Conservation (phyloP, 768 basidiomycete genomes). For the Russula sp. region DNA sequence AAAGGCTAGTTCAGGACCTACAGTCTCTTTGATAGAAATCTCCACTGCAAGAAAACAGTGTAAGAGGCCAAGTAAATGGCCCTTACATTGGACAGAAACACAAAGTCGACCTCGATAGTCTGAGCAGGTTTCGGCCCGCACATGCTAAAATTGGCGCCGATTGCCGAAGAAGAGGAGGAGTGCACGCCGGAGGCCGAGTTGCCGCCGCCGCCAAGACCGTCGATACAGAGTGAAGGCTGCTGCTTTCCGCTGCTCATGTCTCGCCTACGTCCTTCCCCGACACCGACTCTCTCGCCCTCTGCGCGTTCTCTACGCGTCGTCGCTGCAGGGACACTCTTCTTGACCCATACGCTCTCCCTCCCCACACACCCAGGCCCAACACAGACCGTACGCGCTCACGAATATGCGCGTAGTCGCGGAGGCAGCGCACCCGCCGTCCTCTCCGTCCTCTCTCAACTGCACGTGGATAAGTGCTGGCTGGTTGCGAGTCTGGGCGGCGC, state of each 20-base stretch:
- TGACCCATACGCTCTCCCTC: slow-evolving; percentile 67
- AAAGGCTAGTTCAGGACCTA: neutral
- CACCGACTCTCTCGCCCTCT: slow-evolving; percentile 15
- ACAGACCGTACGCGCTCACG: slow-evolving; percentile 64
- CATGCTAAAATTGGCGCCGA: neutral
- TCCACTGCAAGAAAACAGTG: neutral
- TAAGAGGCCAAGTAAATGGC: neutral
- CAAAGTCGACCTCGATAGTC: neutral
- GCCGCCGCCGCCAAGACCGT: neutral
- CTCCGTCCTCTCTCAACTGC: slow-evolving; percentile 69
- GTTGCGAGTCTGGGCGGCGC: slow-evolving; percentile 73
- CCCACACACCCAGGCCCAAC: slow-evolving; percentile 57
- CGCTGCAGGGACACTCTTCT: slow-evolving; percentile 76
- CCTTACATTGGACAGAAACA: neutral
- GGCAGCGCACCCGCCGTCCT: slow-evolving; percentile 71
- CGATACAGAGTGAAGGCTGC: neutral
- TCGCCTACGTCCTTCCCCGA: slow-evolving; percentile 32
- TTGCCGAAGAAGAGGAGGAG: neutral
- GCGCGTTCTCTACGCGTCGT: slow-evolving; percentile 61
- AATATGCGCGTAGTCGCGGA: slow-evolving; percentile 63
- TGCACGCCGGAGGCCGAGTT: neutral
- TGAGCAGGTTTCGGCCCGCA: neutral
- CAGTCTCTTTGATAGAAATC: neutral
- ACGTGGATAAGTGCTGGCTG: slow-evolving; percentile 60
- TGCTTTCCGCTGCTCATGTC: slow-evolving; percentile 31